These are phyloP conservation scores for Venturia carpophila DNA, from an alignment of 2,329 filamentous ascomycete species.

Conservation along the genomic window DNA sequence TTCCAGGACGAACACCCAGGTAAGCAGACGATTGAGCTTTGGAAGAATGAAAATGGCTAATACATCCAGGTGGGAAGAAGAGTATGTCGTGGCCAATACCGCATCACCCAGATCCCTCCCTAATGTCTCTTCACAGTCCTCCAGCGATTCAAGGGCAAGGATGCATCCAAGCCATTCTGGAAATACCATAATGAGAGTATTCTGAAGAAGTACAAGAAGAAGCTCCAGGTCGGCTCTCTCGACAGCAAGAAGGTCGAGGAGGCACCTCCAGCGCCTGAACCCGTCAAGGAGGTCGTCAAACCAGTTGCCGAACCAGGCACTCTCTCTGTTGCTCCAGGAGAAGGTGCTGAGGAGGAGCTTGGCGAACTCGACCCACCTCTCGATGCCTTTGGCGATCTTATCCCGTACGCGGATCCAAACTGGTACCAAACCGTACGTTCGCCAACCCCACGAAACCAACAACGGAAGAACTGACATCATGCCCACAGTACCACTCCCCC, in stretches of 20 bases:
- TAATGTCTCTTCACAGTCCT: slow-evolving; percentile 42
- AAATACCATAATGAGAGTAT: slow-evolving; percentile 56
- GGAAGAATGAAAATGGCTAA: background rate
- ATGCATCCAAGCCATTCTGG: slow-evolving; percentile 62
- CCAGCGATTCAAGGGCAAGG: slow-evolving; percentile 57
- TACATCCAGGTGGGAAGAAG: slow-evolving; percentile 56
- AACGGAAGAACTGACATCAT: background rate
- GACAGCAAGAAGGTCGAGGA: slow-evolving; percentile 65
- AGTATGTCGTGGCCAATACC: slow-evolving; percentile 39
- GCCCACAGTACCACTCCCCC: slow-evolving; percentile 74
- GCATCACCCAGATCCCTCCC: slow-evolving; percentile 15
- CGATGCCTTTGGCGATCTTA: slow-evolving; percentile 75
- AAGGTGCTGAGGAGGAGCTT: slow-evolving; percentile 24
- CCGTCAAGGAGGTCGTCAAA: slow-evolving; percentile 42
- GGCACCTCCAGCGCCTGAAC: slow-evolving; percentile 43
- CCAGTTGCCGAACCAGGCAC: slow-evolving; percentile 53
- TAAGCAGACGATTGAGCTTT: slow-evolving; percentile 15
- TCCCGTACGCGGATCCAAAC: slow-evolving; percentile 84
- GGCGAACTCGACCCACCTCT: slow-evolving; percentile 59
- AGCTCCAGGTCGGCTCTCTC: slow-evolving; percentile 62
- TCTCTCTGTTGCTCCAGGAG: slow-evolving; percentile 34
- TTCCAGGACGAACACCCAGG: slow-evolving; percentile 45
- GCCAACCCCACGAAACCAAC: background rate
- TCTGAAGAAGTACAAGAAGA: slow-evolving; percentile 54
- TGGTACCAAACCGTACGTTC: slow-evolving; percentile 86